A percentile compares a stretch with the other conserved stretches of the same genome.
phyloP scores from a whole-genome alignment of 306 rosid species.

The Cucurbita argyrosperma region DNA sequence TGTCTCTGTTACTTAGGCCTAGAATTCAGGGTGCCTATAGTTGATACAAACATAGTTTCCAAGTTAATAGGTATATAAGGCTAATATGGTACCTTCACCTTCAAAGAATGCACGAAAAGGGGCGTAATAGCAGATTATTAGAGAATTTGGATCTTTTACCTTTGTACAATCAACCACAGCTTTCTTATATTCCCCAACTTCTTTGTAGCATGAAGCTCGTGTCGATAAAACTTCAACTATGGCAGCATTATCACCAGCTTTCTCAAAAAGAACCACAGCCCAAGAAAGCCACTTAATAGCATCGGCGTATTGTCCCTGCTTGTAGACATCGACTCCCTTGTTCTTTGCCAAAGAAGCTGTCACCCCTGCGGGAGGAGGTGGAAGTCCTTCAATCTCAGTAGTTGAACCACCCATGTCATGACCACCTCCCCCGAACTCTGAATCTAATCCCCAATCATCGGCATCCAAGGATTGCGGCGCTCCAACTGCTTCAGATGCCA shows the following conservation, averaged over 20 bases:
- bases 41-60: background rate
- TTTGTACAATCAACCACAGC: slow-evolving; percentile 94
- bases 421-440: slow-evolving; percentile 53
- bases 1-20: background rate
- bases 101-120: background rate
- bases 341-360: slow-evolving; percentile 57
- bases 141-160: slow-evolving; percentile 23
- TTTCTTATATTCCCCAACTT: slow-evolving; percentile 95
- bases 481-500: slow-evolving; percentile 16
- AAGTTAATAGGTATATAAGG: background rate
- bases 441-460: slow-evolving; percentile 75
- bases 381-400: slow-evolving; percentile 92
- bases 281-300: slow-evolving; percentile 98
- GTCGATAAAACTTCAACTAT: slow-evolving; percentile 56
- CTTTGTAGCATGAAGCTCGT: slow-evolving; percentile 96
- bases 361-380: slow-evolving; percentile 90
- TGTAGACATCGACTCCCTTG: slow-evolving; percentile 87
- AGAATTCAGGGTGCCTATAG: background rate
- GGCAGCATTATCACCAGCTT: slow-evolving; percentile 40
- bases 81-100: background rate
- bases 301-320: slow-evolving; percentile 92
- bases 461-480: slow-evolving; percentile 28
- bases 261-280: slow-evolving; percentile 75
- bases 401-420: slow-evolving; percentile 57
- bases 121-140: background rate